Percentiles rank a stretch among this genome's conserved stretches.
Conservation (phyloP, 2,329 filamentous ascomycete genomes). For the Alternaria triticimaculans region DNA sequence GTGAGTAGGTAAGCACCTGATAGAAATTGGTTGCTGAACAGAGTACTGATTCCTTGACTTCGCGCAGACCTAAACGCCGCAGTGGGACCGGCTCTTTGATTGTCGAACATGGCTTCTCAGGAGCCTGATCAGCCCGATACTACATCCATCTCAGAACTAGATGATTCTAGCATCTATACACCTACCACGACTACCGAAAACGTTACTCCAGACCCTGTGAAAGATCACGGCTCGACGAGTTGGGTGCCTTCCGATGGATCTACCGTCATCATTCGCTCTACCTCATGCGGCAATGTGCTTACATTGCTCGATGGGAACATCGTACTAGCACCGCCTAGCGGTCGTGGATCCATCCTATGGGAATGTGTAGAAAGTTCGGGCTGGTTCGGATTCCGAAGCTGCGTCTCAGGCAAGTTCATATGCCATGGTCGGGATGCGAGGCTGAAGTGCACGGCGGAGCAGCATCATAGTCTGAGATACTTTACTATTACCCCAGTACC, state of each 20-base stretch:
- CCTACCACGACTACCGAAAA: constrained; percentile 1
- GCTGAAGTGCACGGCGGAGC: constrained; percentile 9
- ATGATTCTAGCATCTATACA: constrained; percentile 4
- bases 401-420: constrained; percentile 7
- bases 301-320: constrained; percentile 14
- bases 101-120: neutral
- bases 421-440: constrained; percentile 7
- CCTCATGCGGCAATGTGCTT: constrained; percentile 7
- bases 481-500: constrained; percentile 15
- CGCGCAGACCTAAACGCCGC: neutral
- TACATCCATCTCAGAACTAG: constrained; percentile 3
- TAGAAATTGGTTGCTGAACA: neutral
- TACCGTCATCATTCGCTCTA: constrained; percentile 14
- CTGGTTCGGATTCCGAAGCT: constrained; percentile 14
- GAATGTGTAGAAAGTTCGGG: constrained; percentile 12
- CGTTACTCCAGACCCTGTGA: neutral
- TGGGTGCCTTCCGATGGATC: constrained; percentile 6
- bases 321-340: constrained; percentile 4
- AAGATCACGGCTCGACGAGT: neutral
- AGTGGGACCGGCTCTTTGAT: neutral
- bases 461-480: constrained; percentile 1
- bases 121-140: neutral
- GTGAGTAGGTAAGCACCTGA: neutral
- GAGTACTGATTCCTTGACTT: neutral
- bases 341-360: constrained; percentile 13